Conservation (phyloP, 176 grass and related monocot genomes). For the Musa acuminata region DNA sequence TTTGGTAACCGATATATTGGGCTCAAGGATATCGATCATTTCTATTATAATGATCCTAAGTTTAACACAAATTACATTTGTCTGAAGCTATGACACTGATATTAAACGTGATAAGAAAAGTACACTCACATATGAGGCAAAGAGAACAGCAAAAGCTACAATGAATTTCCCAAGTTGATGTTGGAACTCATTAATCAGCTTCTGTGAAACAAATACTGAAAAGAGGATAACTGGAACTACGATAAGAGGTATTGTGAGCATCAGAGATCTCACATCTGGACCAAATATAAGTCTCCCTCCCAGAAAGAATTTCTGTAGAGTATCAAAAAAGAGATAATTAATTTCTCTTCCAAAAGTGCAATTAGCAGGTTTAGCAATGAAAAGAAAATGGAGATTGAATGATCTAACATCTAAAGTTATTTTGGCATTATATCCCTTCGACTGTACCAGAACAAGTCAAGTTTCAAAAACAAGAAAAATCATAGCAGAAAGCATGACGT, state of each 20-base stretch:
- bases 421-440: too few species aligned
- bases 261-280: conserved; percentile 52
- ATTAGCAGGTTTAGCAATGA: neutral
- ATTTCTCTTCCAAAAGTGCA: neutral
- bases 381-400: neutral
- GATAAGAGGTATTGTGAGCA: conserved; percentile 54
- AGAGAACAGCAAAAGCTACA: conserved; percentile 37
- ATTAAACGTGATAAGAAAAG: conserved; percentile 1
- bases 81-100: conserved; percentile 7
- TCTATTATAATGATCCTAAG: neutral
- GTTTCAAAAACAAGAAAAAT: neutral
- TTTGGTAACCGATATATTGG: too few species aligned
- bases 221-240: conserved; percentile 49
- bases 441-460: too few species aligned
- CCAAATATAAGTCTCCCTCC: conserved; percentile 75
- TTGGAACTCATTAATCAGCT: conserved; percentile 43
- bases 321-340: neutral
- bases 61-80: neutral
- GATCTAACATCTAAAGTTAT: too few species aligned
- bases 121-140: conserved; percentile 58
- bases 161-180: conserved; percentile 40
- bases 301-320: conserved; percentile 59
- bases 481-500: conserved; percentile 3
- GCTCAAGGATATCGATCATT: too few species aligned
- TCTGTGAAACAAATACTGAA: conserved; percentile 37